Conservation (phyloP, 495 filamentous ascomycete genomes). For the Talaromyces liani region DNA sequence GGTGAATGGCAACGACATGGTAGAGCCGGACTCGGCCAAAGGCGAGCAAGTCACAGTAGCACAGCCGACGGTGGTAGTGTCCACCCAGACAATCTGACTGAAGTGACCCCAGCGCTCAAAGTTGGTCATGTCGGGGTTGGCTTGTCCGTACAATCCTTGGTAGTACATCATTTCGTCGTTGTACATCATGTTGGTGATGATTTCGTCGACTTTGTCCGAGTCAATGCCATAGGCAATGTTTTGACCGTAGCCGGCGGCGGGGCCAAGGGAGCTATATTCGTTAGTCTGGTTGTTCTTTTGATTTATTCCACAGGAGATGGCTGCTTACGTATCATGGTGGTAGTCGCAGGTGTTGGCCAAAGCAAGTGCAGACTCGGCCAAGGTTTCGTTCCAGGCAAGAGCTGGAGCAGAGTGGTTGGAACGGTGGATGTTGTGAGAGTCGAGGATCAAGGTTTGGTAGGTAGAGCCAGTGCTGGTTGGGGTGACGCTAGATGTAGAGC, state of each 20-base stretch:
- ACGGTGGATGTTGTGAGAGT: constrained; percentile 83
- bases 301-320: neutral
- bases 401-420: constrained; percentile 66
- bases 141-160: constrained; percentile 34
- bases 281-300: neutral
- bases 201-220: constrained; percentile 45
- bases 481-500: constrained; percentile 11
- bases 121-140: constrained; percentile 45
- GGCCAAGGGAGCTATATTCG: constrained; percentile 31
- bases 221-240: constrained; percentile 59
- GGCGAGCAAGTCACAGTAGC: constrained; percentile 48
- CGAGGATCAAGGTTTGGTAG: constrained; percentile 45
- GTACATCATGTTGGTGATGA: constrained; percentile 76
- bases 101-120: constrained; percentile 78
- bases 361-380: constrained; percentile 53
- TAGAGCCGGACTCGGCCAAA: constrained; percentile 40
- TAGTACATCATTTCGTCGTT: constrained; percentile 61
- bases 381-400: constrained; percentile 53
- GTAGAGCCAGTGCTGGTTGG: constrained; percentile 13
- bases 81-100: constrained; percentile 85
- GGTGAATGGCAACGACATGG: constrained; percentile 48
- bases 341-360: constrained; percentile 58
- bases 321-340: constrained; percentile 64
- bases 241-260: constrained; percentile 67
- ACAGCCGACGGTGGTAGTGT: constrained; percentile 66